These are phyloP conservation scores for Oryza rufipogon DNA, from an alignment of 176 grass and related monocot genomes.

Conservation along the genomic window DNA sequence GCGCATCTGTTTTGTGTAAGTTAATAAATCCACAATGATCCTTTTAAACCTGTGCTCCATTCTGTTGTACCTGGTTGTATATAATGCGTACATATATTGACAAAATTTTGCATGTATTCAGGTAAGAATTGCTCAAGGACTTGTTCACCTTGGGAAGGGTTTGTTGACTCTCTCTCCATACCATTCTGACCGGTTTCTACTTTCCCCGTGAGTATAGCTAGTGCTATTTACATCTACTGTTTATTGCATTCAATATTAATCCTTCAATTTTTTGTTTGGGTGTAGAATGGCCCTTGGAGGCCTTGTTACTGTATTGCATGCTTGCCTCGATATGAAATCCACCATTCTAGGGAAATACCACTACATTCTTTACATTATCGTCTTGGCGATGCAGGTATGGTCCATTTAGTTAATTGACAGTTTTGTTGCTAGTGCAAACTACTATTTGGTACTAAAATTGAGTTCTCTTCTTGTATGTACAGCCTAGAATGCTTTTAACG, in stretches of 20 bases:
- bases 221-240: background rate
- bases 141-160: constrained; percentile 98
- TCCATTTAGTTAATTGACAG: background rate
- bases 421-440: background rate
- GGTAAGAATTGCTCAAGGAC: constrained; percentile 98
- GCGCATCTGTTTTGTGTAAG: constrained; percentile 98
- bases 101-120: constrained; percentile 46
- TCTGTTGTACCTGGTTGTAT: background rate
- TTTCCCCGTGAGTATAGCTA: constrained; percentile 79
- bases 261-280: background rate
- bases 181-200: constrained; percentile 94
- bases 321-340: constrained; percentile 96
- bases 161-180: constrained; percentile 95
- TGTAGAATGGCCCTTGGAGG: constrained; percentile 88
- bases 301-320: constrained; percentile 83
- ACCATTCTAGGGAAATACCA: constrained; percentile 93
- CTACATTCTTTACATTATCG: constrained; percentile 88
- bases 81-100: constrained; percentile 11
- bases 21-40: constrained; percentile 10
- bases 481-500: constrained; percentile 98
- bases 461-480: constrained; percentile 28
- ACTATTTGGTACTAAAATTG: constrained; percentile 18
- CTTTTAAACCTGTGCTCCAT: background rate
- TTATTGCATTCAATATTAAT: constrained; percentile 8
- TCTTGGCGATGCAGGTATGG: constrained; percentile 92